Conservation (phyloP, 306 rosid species). For the Cucurbita argyrosperma region DNA sequence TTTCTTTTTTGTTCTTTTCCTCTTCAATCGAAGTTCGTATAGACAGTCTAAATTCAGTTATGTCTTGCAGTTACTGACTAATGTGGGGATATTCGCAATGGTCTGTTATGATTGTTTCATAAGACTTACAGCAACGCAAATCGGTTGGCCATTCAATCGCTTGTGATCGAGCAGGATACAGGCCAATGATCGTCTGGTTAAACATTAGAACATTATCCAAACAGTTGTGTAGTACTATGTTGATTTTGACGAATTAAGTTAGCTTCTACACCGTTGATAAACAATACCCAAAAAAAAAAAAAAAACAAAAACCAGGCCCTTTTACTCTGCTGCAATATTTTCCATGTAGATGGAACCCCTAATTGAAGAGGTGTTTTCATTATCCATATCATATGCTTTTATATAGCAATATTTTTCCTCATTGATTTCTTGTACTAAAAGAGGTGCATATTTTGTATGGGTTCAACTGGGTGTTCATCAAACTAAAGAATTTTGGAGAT, state of each 20-base stretch:
- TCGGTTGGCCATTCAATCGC: not conserved
- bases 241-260: not conserved
- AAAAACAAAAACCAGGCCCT: not conserved
- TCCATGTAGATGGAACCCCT: not conserved
- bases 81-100: not conserved
- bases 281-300: not conserved
- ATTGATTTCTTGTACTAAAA: no score
- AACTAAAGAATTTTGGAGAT: no score
- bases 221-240: constrained; percentile 4
- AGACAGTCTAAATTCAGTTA: not conserved
- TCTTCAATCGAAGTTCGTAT: not conserved
- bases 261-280: not conserved
- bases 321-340: constrained; percentile 4
- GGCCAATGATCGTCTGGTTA: not conserved
- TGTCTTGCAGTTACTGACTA: not conserved
- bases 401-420: no score
- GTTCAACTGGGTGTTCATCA: no score
- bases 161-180: not conserved
- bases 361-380: not conserved
- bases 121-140: not conserved
- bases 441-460: no score
- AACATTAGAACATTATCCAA: not conserved
- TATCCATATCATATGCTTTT: not conserved
- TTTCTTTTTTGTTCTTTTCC: not conserved
- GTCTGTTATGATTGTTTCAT: not conserved